phyloP scores from a whole-genome alignment of 2,329 filamentous ascomycete species.

The Cercospora berteroae region DNA sequence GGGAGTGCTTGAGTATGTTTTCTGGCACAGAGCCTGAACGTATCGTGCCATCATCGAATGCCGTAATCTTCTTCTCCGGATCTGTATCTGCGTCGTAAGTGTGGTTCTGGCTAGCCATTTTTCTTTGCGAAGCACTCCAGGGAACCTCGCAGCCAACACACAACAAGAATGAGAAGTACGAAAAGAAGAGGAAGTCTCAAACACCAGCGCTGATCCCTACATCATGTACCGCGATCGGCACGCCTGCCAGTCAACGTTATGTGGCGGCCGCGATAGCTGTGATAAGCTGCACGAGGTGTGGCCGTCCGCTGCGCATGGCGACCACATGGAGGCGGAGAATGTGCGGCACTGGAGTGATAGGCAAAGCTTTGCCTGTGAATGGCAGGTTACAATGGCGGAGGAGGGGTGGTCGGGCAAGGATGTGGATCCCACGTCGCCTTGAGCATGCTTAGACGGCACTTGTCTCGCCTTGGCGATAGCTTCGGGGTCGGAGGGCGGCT shows the following conservation, averaged over 20 bases:
- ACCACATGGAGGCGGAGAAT: not conserved
- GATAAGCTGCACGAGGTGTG: not conserved
- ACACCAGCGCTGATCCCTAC: not conserved
- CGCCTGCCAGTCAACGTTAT: not conserved
- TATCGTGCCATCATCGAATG: slow-evolving; percentile 30
- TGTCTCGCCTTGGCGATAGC: slow-evolving; percentile 9
- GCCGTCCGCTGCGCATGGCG: not conserved
- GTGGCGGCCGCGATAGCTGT: not conserved
- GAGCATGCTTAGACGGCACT: slow-evolving; percentile 9
- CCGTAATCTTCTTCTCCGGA: slow-evolving; percentile 27
- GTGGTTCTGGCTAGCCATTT: not conserved
- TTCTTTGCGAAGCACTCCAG: not conserved
- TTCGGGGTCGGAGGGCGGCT: not conserved
- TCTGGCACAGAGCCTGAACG: slow-evolving; percentile 32
- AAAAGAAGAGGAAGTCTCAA: not conserved
- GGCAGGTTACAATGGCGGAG: slow-evolving; percentile 8
- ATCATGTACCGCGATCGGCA: not conserved
- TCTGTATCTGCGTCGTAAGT: slow-evolving; percentile 23
- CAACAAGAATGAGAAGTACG: no score
- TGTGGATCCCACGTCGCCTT: slow-evolving; percentile 6
- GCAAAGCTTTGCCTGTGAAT: slow-evolving; percentile 11
- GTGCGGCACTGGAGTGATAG: not conserved
- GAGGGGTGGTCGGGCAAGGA: slow-evolving; percentile 10
- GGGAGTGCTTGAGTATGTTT: slow-evolving; percentile 52
- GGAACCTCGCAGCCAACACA: not conserved